phyloP scores from a whole-genome alignment of 768 basidiomycete species.

The Dioszegia aurantiaca region DNA sequence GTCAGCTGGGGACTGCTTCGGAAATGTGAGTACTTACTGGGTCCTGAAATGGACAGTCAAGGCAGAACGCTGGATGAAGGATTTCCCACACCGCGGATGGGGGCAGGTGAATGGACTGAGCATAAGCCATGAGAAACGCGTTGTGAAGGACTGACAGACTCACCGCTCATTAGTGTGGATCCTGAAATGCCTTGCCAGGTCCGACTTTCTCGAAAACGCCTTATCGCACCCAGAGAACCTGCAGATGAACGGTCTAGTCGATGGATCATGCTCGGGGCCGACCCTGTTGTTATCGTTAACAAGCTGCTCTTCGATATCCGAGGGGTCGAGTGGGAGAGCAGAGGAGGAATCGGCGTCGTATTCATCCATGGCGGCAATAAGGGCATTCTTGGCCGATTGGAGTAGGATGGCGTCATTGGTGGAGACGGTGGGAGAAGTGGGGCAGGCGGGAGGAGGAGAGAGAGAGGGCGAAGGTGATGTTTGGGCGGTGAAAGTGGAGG shows the following conservation, averaged over 20 bases:
- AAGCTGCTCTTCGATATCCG: slow-evolving; percentile 28
- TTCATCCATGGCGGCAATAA: not conserved
- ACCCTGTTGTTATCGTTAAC: slow-evolving; percentile 41
- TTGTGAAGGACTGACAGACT: slow-evolving; percentile 20
- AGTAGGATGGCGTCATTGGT: slow-evolving; percentile 1
- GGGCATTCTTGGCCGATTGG: slow-evolving; percentile 2
- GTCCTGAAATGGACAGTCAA: slow-evolving; percentile 51
- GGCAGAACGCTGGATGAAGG: slow-evolving; percentile 47
- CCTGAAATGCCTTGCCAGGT: slow-evolving; percentile 53
- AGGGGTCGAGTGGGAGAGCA: not conserved
- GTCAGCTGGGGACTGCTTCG: not conserved
- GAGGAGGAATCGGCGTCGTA: not conserved
- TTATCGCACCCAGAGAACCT: slow-evolving; percentile 45
- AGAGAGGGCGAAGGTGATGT: not conserved
- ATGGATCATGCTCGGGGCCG: slow-evolving; percentile 32
- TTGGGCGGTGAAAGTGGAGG: too few species aligned
- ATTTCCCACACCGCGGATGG: slow-evolving; percentile 38
- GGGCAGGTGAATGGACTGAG: slow-evolving; percentile 45
- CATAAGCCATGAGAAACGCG: not conserved
- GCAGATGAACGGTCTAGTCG: slow-evolving; percentile 44
- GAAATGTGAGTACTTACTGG: slow-evolving; percentile 42
- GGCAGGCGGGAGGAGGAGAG: not conserved
- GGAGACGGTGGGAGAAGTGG: slow-evolving; percentile 1
- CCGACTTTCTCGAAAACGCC: slow-evolving; percentile 53
- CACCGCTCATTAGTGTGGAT: slow-evolving; percentile 56